Percentiles rank a stretch among this genome's conserved stretches.
phyloP scores from a whole-genome alignment of 1,284 basidiomycete genomes.

The Apiotrichum gamsii region DNA sequence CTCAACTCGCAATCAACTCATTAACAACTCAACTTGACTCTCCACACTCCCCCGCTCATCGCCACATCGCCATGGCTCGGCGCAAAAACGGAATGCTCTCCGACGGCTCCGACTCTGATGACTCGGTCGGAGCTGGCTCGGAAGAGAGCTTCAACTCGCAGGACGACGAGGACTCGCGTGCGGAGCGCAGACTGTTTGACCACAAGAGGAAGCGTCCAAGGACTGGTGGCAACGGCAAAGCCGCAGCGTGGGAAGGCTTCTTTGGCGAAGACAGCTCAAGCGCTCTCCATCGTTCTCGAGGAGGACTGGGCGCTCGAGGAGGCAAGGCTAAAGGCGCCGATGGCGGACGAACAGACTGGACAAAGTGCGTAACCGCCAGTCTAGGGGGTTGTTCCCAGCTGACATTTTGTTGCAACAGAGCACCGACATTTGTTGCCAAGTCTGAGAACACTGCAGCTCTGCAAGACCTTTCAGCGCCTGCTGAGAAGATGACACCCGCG shows the following conservation, averaged over 20 bases:
- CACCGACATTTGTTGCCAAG: slow-evolving; percentile 58
- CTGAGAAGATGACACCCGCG: no score
- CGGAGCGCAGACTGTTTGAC: slow-evolving; percentile 70
- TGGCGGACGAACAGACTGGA: slow-evolving; percentile 56
- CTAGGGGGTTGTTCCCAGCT: no score
- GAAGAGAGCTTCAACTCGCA: slow-evolving; percentile 51
- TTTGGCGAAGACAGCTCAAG: slow-evolving; percentile 66
- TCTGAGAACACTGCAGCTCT: no score
- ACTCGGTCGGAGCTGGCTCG: slow-evolving; percentile 50
- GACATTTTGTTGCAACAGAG: slow-evolving; percentile 44
- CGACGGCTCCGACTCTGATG: slow-evolving; percentile 60
- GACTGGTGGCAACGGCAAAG: slow-evolving; percentile 61
- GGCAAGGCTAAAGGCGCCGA: slow-evolving; percentile 48
- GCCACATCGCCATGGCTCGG: slow-evolving; percentile 58
- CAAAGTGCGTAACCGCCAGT: slow-evolving; percentile 61
- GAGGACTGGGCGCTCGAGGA: slow-evolving; percentile 22
- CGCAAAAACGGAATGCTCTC: slow-evolving; percentile 72
- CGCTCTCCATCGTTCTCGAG: background rate
- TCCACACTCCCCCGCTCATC: background rate
- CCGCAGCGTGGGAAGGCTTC: slow-evolving; percentile 73
- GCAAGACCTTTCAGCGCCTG: no score
- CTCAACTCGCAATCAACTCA: no score
- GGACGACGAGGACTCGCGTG: slow-evolving; percentile 62
- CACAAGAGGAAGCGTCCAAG: slow-evolving; percentile 61
- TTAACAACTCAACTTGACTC: no score